Base-by-base conservation (phyloP, 495 filamentous ascomycete genomes). In the Pseudomonodictys pantanalensis region DNA sequence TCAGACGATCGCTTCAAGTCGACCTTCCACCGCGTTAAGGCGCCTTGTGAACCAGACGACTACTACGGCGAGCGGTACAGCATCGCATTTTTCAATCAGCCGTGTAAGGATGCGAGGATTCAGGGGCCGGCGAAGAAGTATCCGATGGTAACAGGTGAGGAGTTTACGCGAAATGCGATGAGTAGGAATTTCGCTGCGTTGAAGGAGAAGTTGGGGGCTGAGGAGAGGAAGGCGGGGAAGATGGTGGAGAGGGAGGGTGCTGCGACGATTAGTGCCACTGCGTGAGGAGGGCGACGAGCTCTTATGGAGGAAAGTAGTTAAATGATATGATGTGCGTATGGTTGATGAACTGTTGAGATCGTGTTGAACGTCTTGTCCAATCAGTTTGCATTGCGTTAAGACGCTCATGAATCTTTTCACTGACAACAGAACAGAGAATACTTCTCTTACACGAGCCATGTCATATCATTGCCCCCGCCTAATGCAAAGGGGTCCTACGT, bases 1-100 rank as follows among this genome's bases (percentile, higher is more conserved):
- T 84, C 79, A 44, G 84, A 87, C 61, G 85, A 87, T 66, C 77
- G 83, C 28, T 85, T 87, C 71, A 86, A 86, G 70, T 83, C 79
- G 41, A 83, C 80, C 0, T 83, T 84, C 49, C 84, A 86, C 60
- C 78, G 83, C 1, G 81, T 85, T 28, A 81, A 80, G 71, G 81
- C 83, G 35, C 82, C 83, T 10, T 73, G 71, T 26, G 74, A 79
- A 28, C 54, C 68, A 15, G 52, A 42, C 0, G 84, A 85, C 59
- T 82, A 79, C 68, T 85, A 77, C 60, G 79, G 79, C 28, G 72
- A 76, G 59, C 73, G 84, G 48, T 86, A 86, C 62, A 83, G 79
- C 62, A 81, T 87, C 58, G 84, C 83, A 42, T 86, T 78, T 48
- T 87, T 87, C 66, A 86, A 86, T 52, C 83, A 86, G 69, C 81